These are phyloP conservation scores for Setomelanomma holmii DNA, from an alignment of 2,329 filamentous ascomycete species.

Conservation along the genomic window DNA sequence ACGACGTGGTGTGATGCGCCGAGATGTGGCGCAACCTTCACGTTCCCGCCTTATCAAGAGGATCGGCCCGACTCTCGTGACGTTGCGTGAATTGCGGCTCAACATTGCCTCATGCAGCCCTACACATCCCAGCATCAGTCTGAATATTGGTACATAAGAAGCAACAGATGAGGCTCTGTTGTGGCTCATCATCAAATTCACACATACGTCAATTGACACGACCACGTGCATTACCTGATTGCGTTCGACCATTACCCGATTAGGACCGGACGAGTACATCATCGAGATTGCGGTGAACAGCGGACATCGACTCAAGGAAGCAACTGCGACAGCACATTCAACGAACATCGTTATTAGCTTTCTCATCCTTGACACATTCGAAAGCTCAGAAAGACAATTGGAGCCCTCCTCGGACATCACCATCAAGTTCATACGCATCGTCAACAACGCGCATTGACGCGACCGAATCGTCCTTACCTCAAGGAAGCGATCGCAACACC, in stretches of 20 bases:
- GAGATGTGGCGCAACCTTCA: constrained; percentile 32
- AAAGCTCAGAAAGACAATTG: not conserved
- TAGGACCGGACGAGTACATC: not conserved
- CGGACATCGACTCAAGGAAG: too few relatives aligned
- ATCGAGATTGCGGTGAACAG: not conserved
- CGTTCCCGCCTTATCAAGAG: constrained; percentile 18
- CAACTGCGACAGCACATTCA: not conserved
- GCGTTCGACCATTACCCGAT: not conserved
- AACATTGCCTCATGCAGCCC: not conserved
- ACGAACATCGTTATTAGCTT: too few relatives aligned
- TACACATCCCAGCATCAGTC: not conserved
- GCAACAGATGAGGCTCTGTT: constrained; percentile 1
- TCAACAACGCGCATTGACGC: not conserved
- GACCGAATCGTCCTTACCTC: not conserved
- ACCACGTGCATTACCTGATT: constrained; percentile 22
- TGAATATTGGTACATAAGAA: constrained; percentile 1
- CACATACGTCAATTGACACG: constrained; percentile 4
- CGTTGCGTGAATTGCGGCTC: constrained; percentile 1
- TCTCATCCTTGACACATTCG: too few relatives aligned
- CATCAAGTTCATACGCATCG: not conserved
- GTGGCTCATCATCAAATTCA: not conserved
- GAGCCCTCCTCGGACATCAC: not conserved
- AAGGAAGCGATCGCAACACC: constrained; percentile 2
- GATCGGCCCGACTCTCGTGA: constrained; percentile 13
- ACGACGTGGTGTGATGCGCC: constrained; percentile 26